A percentile compares a stretch with the other conserved stretches of the same genome.
These are phyloP conservation scores for Plasmodium yoelii DNA, from an alignment of 169 alveolate species.

Conservation along the genomic window DNA sequence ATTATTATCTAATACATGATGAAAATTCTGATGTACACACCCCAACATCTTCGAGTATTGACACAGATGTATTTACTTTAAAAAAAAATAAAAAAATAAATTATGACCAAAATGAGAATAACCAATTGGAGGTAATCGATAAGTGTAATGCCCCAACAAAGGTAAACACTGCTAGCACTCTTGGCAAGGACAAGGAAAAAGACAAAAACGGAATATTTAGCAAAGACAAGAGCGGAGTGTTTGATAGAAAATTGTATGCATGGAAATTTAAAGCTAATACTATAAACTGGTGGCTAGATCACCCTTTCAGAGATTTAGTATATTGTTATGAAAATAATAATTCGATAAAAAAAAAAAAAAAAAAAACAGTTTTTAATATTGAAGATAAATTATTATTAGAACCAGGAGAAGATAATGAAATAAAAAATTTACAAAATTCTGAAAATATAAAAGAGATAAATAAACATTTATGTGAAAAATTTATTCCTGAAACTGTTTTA, in stretches of 20 bases:
- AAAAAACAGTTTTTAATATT: not conserved
- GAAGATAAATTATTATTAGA: constrained; percentile 21
- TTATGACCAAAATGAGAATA: too few relatives aligned
- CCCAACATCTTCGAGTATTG: constrained; percentile 26
- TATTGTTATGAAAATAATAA: constrained; percentile 13
- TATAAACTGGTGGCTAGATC: constrained; percentile 70
- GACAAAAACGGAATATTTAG: not conserved
- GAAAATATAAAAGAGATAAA: constrained; percentile 35
- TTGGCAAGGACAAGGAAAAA: not conserved
- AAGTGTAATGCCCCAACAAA: not conserved
- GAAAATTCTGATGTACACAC: constrained; percentile 47
- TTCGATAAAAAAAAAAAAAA: not conserved
- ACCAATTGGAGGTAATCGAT: not conserved
- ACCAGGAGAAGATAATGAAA: constrained; percentile 13
- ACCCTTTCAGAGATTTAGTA: constrained; percentile 46
- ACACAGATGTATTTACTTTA: constrained; percentile 15
- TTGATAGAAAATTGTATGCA: constrained; percentile 24
- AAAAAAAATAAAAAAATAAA: constrained; percentile 6
- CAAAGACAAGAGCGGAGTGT: not conserved
- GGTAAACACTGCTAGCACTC: not conserved
- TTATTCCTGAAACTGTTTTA: constrained; percentile 25
- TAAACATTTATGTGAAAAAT: constrained; percentile 18
- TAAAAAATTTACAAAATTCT: constrained; percentile 25
- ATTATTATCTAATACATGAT: constrained; percentile 48
- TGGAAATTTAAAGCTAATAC: constrained; percentile 65